Evolutionary conservation across 768 basidiomycete genomes (phyloP).

Genomic region (Calvatia gigantea): DNA sequence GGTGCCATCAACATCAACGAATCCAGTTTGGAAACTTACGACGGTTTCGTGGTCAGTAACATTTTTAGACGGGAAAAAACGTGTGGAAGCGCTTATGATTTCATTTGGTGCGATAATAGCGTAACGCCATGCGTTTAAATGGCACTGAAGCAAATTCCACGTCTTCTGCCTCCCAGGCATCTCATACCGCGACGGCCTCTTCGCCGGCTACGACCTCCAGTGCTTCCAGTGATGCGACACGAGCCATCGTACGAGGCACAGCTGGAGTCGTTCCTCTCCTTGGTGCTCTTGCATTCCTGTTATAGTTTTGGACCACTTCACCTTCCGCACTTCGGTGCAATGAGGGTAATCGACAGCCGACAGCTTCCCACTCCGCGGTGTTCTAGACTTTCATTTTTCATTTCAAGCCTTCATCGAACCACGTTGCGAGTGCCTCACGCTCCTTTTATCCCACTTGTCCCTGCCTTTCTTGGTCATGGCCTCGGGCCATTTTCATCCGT

Average conservation of each 20-base stretch:
- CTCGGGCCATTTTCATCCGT: too few species aligned
- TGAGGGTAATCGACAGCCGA: not conserved
- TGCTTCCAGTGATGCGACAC: not conserved
- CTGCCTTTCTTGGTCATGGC: too few species aligned
- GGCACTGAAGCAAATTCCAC: slow-evolving; percentile 30
- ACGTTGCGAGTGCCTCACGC: too few species aligned
- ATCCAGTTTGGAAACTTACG: slow-evolving; percentile 36
- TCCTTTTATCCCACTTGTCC: too few species aligned
- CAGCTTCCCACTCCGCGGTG: too few species aligned
- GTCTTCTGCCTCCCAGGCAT: not conserved
- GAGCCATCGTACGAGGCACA: not conserved
- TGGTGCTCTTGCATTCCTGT: not conserved
- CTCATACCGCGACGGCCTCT: not conserved
- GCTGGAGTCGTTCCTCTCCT: not conserved
- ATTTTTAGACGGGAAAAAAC: slow-evolving; percentile 1
- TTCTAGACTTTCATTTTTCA: too few species aligned
- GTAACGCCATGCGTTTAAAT: slow-evolving; percentile 55
- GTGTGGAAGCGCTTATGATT: not conserved
- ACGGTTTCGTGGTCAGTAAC: slow-evolving; percentile 42
- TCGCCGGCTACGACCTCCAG: not conserved
- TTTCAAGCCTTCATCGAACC: too few species aligned
- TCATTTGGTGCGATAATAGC: slow-evolving; percentile 31
- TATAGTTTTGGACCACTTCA: not conserved
- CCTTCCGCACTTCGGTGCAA: not conserved
- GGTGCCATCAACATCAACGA: slow-evolving; percentile 57